These are phyloP conservation scores for Elsinoe perseae DNA, from an alignment of 2,329 filamentous ascomycete genomes.

Conservation along the genomic window DNA sequence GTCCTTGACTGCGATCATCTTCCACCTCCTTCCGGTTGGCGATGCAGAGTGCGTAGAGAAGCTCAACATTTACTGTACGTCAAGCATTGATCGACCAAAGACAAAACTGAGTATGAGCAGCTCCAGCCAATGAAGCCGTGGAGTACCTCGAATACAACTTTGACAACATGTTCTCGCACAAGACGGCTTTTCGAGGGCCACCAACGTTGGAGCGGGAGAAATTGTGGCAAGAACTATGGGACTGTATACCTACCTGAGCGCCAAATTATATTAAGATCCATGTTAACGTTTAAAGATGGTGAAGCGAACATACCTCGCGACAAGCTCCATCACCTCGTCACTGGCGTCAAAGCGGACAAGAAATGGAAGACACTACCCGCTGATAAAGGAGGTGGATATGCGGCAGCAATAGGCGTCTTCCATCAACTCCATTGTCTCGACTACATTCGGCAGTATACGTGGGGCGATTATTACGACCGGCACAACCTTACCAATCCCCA, in stretches of 20 bases:
- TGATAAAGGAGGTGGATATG: conserved; percentile 14
- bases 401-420: conserved; percentile 17
- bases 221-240: conserved; percentile 15
- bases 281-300: not conserved
- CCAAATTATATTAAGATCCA: not conserved
- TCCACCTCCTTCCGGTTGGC: not conserved
- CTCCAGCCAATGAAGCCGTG: conserved; percentile 15
- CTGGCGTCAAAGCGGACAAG: not conserved
- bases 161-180: conserved; percentile 16
- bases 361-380: not conserved
- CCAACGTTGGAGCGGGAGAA: conserved; percentile 17
- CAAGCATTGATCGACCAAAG: not conserved
- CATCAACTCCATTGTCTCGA: conserved; percentile 20
- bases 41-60: not conserved
- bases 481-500: conserved; percentile 3
- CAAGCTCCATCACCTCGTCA: conserved; percentile 5
- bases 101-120: not conserved
- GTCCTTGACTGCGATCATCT: not conserved
- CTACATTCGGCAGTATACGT: conserved; percentile 18
- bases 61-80: not conserved
- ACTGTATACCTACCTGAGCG: conserved; percentile 2
- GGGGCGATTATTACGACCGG: conserved; percentile 12
- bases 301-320: conserved; percentile 12
- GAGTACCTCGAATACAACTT: conserved; percentile 18
- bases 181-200: conserved; percentile 17